Percentiles rank a stretch among this genome's conserved stretches.
Evolutionary conservation across 345 rosid species (phyloP).

Genomic region (Eucalyptus curtisii): DNA sequence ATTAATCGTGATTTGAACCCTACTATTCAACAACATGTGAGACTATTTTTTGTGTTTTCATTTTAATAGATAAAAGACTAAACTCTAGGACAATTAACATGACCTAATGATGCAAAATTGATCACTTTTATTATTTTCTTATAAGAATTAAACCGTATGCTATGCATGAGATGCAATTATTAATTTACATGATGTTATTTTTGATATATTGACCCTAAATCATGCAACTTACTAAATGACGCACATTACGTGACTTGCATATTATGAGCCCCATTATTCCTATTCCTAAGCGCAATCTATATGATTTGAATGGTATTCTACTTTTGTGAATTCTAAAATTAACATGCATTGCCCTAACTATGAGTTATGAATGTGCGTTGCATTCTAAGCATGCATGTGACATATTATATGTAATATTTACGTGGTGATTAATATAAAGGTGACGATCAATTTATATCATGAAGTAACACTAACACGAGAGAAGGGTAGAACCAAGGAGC

Average conservation of each 20-base stretch:
- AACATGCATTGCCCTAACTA: background rate
- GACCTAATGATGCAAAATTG: background rate
- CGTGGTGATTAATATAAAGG: background rate
- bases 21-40: background rate
- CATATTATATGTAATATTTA: background rate
- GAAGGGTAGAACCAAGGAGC: background rate
- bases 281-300: background rate
- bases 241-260: background rate
- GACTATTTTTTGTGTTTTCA: background rate
- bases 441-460: background rate
- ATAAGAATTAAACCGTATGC: background rate
- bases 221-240: background rate
- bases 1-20: background rate
- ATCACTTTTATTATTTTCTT: background rate
- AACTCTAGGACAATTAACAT: background rate
- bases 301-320: too few relatives aligned
- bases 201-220: background rate
- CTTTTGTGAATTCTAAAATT: background rate
- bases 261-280: background rate
- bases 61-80: background rate
- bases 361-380: background rate
- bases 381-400: background rate
- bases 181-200: background rate
- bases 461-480: background rate
- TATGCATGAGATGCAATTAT: background rate